phyloP scores from a whole-genome alignment of 1,284 basidiomycete genomes.

The Fistulinella staudtii region DNA sequence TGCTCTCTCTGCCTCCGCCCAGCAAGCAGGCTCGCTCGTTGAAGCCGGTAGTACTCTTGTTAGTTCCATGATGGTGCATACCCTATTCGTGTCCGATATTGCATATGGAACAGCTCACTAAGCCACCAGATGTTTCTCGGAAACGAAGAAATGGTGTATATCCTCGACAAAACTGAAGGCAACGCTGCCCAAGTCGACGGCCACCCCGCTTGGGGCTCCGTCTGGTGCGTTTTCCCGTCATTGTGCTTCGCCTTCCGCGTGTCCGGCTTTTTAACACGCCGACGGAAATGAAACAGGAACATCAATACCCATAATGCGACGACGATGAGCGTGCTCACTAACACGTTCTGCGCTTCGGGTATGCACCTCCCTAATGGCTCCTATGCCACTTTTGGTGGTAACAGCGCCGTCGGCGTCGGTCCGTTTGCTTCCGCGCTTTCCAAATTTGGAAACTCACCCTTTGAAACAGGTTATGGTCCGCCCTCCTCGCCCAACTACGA shows the following conservation, averaged over 20 bases:
- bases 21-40: slow-evolving; percentile 40
- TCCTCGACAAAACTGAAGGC: slow-evolving; percentile 46
- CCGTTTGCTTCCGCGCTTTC: slow-evolving; percentile 28
- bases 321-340: slow-evolving; percentile 72
- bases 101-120: not conserved
- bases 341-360: slow-evolving; percentile 80
- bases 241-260: not conserved
- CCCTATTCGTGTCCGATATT: not conserved
- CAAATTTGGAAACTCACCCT: not conserved
- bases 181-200: slow-evolving; percentile 38
- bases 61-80: slow-evolving; percentile 63
- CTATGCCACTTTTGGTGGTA: slow-evolving; percentile 65
- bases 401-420: slow-evolving; percentile 74
- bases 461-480: not conserved
- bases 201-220: slow-evolving; percentile 44
- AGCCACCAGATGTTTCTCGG: slow-evolving; percentile 51
- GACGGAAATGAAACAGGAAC: slow-evolving; percentile 20
- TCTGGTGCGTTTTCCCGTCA: slow-evolving; percentile 31
- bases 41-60: slow-evolving; percentile 53
- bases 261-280: no score
- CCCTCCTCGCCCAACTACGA: slow-evolving; percentile 40
- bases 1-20: slow-evolving; percentile 31
- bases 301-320: slow-evolving; percentile 42
- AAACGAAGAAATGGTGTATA: slow-evolving; percentile 45
- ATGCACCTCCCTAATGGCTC: slow-evolving; percentile 67